A percentile compares a stretch with the other conserved stretches of the same genome.
Conservation (phyloP, 257 asterid genomes). For the Lithospermum erythrorhizon region DNA sequence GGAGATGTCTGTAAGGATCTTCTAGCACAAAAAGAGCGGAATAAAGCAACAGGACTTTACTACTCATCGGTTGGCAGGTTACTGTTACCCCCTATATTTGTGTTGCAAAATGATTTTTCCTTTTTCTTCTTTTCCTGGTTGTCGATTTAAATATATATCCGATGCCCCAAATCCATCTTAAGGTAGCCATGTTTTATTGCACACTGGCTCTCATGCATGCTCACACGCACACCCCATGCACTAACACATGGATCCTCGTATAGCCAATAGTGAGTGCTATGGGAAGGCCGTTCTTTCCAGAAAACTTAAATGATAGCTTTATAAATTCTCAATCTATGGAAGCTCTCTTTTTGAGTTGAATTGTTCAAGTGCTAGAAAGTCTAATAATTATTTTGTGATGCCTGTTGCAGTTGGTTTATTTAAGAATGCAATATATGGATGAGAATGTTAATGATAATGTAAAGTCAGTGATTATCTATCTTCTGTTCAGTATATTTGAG, state of each 20-base stretch:
- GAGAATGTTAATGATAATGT: not conserved
- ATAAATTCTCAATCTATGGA: not conserved
- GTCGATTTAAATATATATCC: too few species aligned
- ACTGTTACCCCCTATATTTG: slow-evolving; percentile 8
- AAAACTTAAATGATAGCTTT: not conserved
- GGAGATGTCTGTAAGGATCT: slow-evolving; percentile 37
- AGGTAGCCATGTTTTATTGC: too few species aligned
- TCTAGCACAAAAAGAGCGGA: slow-evolving; percentile 58
- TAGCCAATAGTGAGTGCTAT: not conserved
- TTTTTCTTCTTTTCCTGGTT: too few species aligned
- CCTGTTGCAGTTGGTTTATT: not conserved
- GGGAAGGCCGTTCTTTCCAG: not conserved
- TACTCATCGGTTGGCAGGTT: slow-evolving; percentile 88
- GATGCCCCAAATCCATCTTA: too few species aligned
- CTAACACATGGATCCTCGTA: not conserved
- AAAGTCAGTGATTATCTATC: not conserved
- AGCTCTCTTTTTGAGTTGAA: not conserved
- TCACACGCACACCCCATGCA: not conserved
- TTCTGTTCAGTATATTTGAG: too few species aligned
- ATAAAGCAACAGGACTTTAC: slow-evolving; percentile 53
- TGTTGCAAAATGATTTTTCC: too few species aligned
- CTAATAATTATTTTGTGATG: not conserved
- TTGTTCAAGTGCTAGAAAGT: not conserved
- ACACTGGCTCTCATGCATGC: too few species aligned
- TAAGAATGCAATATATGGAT: not conserved